Base-by-base conservation (phyloP, 495 filamentous ascomycete species). In the Annulohypoxylon maeteangense region DNA sequence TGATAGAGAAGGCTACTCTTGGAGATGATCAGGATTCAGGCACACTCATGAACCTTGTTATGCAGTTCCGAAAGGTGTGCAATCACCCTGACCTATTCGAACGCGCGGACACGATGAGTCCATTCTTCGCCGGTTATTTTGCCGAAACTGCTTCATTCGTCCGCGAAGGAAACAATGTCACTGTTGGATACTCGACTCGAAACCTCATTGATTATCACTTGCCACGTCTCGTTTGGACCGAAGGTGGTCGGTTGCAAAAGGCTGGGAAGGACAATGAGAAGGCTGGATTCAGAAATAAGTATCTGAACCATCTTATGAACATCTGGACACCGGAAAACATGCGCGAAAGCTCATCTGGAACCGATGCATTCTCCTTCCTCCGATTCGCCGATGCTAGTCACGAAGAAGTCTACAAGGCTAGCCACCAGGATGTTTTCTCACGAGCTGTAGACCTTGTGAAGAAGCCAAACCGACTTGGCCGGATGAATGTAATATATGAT, bases 11-110 rank as follows among this genome's bases (percentile, higher is more conserved):
- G 86, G 94, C 94, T 10, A 92, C 94, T 4, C 84, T 95, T 57
- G 96, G 96, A 32, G 95, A 97, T 74, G 95, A 99, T 40, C 89
- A 93, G 70, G 96, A 98, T 74, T 95, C 93, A 27, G 93, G 93
- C 12, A 99, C 94, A 16, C 78, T 99, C 75, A 99, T 99, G 95
- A 99, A 98, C 78, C 85, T 99, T 67, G 95, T 99, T 62, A 99
- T 99, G 95, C 96, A 99, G 80, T 99, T 99, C 87, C 90, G 95
- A 61, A 99, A 99, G 83, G 96, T 99, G 57, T 99, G 95, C 84
- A 99, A 99, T 75, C 95, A 99, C 78, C 95, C 95, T 2, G 95
- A 99, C 81, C 83, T 99, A 20, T 98, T 98, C 67, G 94, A 99
- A 78, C 89, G 96, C 45, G 94, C 95, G 14, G 95, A 98, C 63